Percentiles rank a stretch among this genome's conserved stretches.
These are phyloP conservation scores for Torulaspora indica DNA, from an alignment of 805 yeast species.

Conservation along the genomic window DNA sequence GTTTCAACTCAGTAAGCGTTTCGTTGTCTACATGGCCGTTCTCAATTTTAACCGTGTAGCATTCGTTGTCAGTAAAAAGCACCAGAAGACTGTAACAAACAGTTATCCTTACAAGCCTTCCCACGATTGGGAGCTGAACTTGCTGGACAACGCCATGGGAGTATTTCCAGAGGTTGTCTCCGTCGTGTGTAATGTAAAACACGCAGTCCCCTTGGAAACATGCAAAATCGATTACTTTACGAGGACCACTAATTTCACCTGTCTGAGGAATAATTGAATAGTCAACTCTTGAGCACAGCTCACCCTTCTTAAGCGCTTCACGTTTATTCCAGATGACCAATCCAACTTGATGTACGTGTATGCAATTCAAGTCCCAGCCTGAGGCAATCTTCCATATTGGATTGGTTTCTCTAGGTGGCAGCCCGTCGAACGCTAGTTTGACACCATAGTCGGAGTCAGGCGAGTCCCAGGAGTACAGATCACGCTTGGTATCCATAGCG, in stretches of 20 bases:
- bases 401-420: constrained; percentile 22
- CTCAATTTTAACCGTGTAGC: constrained; percentile 25
- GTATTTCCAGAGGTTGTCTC: constrained; percentile 40
- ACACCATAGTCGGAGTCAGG: constrained; percentile 42
- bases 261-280: constrained; percentile 43
- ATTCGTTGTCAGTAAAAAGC: constrained; percentile 49
- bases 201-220: constrained; percentile 45
- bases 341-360: constrained; percentile 47
- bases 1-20: constrained; percentile 14
- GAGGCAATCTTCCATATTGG: constrained; percentile 48
- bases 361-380: constrained; percentile 63
- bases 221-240: constrained; percentile 49
- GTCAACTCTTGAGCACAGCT: constrained; percentile 37
- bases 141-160: constrained; percentile 22
- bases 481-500: constrained; percentile 48
- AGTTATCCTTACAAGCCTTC: constrained; percentile 46
- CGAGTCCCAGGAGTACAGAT: constrained; percentile 61
- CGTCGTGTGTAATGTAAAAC: constrained; percentile 45
- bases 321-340: constrained; percentile 53
- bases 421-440: constrained; percentile 37
- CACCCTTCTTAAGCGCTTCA: constrained; percentile 29
- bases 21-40: constrained; percentile 17
- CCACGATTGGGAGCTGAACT: constrained; percentile 17
- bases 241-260: constrained; percentile 31
- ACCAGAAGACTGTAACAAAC: constrained; percentile 55